Base-by-base conservation (phyloP, 2,329 filamentous ascomycete species). In the Exophiala sp. region DNA sequence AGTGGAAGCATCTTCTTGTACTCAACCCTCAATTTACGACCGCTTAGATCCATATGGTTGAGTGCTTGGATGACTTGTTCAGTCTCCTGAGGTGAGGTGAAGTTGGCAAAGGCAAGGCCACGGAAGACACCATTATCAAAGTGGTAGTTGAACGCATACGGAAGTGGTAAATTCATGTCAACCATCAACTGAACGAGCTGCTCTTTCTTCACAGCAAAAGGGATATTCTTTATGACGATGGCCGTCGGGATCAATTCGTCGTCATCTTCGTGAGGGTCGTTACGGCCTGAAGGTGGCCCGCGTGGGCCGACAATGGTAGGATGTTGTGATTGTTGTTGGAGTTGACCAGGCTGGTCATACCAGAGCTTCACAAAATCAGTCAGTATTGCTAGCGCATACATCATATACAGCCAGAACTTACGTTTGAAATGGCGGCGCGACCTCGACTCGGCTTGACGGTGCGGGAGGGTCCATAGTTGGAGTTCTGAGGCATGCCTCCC, bases 1-100 rank as follows among this genome's bases (percentile, higher is more conserved):
- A 95, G 83, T 1, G 94, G 94, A 4, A 99, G 82, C 94, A 99
- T 97, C 76, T 97, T 97, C 80, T 99, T 99, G 77, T 97, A 99
- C 72, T 99, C 94, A 21, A 99, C 94, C 45, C 94, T 83, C 62
- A 99, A 76, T 75, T 97, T 97, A 57, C 94, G 83, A 42, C 94
- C 94, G 68, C 96, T 91, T 7, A 99, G 83, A 67, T 97, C 94
- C 71, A 96, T 88, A 64, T 95, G 91, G 68, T 99, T 99, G 80
- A 99, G 87, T 48, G 87, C 82, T 54, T 96, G 88, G 59, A 99
- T 99, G 46, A 97, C 94, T 46, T 87, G 81, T 10, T 89, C 87
- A 0, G 94, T 99, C 71, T 99, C 94, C 61, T 96, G 89, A 1
- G 94, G 85, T 12, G 90, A 96, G 34, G 94, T 95, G 71, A 97